Evolutionary conservation across 352 stramenopile species (phyloP).

Genomic region (Pythium plurisporium): DNA sequence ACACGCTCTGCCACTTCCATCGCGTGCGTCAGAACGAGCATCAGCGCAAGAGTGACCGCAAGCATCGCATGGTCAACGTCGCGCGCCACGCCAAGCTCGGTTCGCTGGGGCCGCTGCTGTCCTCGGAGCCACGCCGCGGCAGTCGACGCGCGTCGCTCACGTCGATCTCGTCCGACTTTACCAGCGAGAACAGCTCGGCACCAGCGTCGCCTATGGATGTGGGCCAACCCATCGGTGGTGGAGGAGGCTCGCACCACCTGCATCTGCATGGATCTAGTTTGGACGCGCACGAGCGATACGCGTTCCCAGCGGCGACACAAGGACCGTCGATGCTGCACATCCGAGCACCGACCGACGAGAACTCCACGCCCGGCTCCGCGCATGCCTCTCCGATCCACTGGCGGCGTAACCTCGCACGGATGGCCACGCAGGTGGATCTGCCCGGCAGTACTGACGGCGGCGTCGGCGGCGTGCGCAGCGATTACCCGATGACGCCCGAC

Average conservation of each 20-base stretch:
- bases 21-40: constrained; percentile 80
- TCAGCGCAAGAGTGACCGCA: constrained; percentile 85
- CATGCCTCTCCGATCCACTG: constrained; percentile 22
- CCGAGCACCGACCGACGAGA: constrained; percentile 9
- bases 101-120: constrained; percentile 46
- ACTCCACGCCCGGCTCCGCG: neutral
- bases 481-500: constrained; percentile 12
- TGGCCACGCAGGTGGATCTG: constrained; percentile 16
- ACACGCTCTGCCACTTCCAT: constrained; percentile 85
- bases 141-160: constrained; percentile 22
- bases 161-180: constrained; percentile 30
- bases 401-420: constrained; percentile 18
- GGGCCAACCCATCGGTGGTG: constrained; percentile 5
- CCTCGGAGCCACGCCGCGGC: constrained; percentile 20
- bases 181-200: constrained; percentile 27
- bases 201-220: constrained; percentile 37
- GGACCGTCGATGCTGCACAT: constrained; percentile 12
- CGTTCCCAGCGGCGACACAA: neutral
- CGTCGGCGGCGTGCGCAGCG: neutral
- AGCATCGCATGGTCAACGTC: constrained; percentile 80
- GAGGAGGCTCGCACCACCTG: neutral
- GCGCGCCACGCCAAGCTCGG: constrained; percentile 66
- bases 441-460: neutral
- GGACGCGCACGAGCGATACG: constrained; percentile 14
- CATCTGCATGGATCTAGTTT: neutral